Conservation (phyloP, 2,329 filamentous ascomycete species). For the Phyllosticta paracitricarpa region DNA sequence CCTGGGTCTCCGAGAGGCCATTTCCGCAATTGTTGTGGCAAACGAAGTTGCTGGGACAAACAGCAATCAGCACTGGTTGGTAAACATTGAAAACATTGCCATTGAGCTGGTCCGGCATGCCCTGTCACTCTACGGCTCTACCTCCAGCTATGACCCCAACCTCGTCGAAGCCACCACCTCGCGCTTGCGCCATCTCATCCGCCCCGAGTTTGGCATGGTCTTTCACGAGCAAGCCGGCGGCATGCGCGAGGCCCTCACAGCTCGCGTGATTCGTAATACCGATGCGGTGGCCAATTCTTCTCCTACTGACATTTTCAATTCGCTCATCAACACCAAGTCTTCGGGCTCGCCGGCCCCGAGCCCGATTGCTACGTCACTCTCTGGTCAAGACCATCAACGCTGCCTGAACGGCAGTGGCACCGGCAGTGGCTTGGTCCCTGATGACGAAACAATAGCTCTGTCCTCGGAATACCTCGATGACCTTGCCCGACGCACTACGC, state of each 20-base stretch:
- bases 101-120: conserved; percentile 37
- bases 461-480: conserved; percentile 41
- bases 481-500: conserved; percentile 67
- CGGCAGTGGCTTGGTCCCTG: conserved; percentile 6
- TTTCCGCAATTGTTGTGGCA: conserved; percentile 31
- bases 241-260: conserved; percentile 18
- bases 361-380: not conserved
- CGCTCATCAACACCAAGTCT: conserved; percentile 21
- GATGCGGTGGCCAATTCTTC: conserved; percentile 26
- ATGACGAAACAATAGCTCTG: not conserved
- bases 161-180: conserved; percentile 25
- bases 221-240: conserved; percentile 24
- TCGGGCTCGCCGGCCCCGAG: conserved; percentile 10
- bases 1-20: conserved; percentile 21
- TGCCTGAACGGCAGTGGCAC: not conserved
- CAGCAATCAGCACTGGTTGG: conserved; percentile 27
- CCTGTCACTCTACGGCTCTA: conserved; percentile 22
- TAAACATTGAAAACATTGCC: conserved; percentile 34
- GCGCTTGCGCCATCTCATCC: conserved; percentile 23
- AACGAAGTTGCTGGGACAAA: conserved; percentile 12
- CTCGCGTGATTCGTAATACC: conserved; percentile 18
- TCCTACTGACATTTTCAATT: conserved; percentile 36
- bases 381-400: not conserved
- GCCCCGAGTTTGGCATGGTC: conserved; percentile 17
- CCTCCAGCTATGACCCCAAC: conserved; percentile 21